Base-by-base conservation (phyloP, 2,329 filamentous ascomycete species). In the Tolypocladium inflatum region DNA sequence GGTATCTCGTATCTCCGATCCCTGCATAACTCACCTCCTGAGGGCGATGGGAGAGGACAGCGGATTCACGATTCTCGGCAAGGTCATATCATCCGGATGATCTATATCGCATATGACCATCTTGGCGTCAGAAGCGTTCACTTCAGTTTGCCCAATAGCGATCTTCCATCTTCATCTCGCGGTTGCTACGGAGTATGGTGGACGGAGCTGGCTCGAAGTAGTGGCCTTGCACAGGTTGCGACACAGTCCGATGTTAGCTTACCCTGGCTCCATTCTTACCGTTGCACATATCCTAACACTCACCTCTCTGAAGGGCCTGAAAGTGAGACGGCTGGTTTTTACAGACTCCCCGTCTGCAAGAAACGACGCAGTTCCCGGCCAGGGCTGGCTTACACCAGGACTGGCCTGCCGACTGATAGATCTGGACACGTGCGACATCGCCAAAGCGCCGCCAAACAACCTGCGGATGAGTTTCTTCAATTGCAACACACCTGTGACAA, bases 31-130 rank as follows among this genome's bases (percentile, higher is more conserved):
- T 17, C 55, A 19, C 45, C 55, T 57, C 55, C 10, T n/a, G 45
- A 35, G 33, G 48, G 43, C 37, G 48, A 43, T 13, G 45, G 33
- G 11, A 45, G 39, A 23, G 38, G 48, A 11, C 48, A 39, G 26
- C 41, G 51, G 21, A 42, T 58, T 26, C 33, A 35, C 13, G 35
- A 55, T 19, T 11, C 51, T 13, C 51, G 42, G 42, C 41, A 51
- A 51, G 57, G 39, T 10, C 51, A 45, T 33, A 37, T 23, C 30
- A 41, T 35, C n/a, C 52, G 42, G 33, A 55, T n/a, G 19, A 58
- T 58, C 10, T 55, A 58, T 41, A 30, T 58, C 33, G 57, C 33
- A 45, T 58, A 55, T 42, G 52, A 58, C 57, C 57, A 58, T 55
- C 33, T 58, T n/a, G 57, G 57, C 57, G 37, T 58, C 42, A 58